Percentiles rank a stretch among this genome's conserved stretches.
These are phyloP conservation scores for Kockiozyma suomiensis DNA, from an alignment of 805 yeast genomes.

Conservation along the genomic window DNA sequence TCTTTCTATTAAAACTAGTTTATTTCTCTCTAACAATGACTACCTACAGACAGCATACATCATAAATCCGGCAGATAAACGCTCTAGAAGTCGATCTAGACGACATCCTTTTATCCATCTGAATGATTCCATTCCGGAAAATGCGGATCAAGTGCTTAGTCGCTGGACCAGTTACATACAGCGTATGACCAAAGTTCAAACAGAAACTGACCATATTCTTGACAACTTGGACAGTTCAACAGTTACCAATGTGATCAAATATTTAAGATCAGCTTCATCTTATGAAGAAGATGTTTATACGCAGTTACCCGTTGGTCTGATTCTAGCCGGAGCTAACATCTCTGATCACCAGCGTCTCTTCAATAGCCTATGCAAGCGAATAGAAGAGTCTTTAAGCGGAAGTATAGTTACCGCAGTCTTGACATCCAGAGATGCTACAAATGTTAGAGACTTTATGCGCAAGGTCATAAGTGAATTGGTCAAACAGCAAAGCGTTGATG, in stretches of 20 bases:
- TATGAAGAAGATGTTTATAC: constrained; percentile 25
- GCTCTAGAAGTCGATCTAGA: not conserved
- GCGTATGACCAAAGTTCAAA: constrained; percentile 1
- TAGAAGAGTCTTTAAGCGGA: constrained; percentile 9
- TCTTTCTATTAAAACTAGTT: not conserved
- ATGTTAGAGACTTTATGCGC: constrained; percentile 41
- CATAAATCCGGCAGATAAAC: constrained; percentile 2
- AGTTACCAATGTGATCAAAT: constrained; percentile 1
- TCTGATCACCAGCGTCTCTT: constrained; percentile 42
- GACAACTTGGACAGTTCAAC: constrained; percentile 5
- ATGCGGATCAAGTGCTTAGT: not conserved
- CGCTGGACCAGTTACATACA: constrained; percentile 16
- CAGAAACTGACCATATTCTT: not conserved
- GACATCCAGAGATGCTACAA: constrained; percentile 44
- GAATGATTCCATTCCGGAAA: constrained; percentile 16
- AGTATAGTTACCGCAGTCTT: constrained; percentile 36
- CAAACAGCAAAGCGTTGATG: constrained; percentile 28
- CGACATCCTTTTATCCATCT: constrained; percentile 13
- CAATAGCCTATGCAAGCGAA: constrained; percentile 28
- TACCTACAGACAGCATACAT: constrained; percentile 22
- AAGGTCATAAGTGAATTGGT: constrained; percentile 42
- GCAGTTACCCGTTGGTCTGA: constrained; percentile 38
- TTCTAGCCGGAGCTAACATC: constrained; percentile 43
- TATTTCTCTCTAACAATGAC: not conserved
- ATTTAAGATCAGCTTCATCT: not conserved